These are phyloP conservation scores for Anaeramoeba ignava DNA, from an alignment of 78 protist species.

Conservation along the genomic window DNA sequence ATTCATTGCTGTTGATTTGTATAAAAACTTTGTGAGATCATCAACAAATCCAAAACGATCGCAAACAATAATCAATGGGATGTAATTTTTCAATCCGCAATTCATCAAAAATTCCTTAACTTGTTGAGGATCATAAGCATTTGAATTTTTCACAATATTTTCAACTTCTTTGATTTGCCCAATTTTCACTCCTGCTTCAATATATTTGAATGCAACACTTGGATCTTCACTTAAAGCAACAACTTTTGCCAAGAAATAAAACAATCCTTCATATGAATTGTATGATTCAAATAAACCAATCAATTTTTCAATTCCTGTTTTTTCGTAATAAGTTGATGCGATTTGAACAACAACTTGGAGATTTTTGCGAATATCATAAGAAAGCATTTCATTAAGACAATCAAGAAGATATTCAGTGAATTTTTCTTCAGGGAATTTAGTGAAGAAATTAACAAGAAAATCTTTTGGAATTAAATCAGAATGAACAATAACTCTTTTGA, in stretches of 20 bases:
- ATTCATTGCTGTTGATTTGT: conserved; percentile 45
- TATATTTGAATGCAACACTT: conserved; percentile 91
- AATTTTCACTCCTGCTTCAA: conserved; percentile 86
- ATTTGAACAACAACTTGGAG: conserved; percentile 72
- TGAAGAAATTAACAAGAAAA: conserved; percentile 42
- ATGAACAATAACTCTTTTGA: conserved; percentile 77
- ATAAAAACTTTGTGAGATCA: conserved; percentile 82
- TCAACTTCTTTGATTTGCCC: conserved; percentile 87
- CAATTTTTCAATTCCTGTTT: conserved; percentile 51
- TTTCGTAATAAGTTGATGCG: conserved; percentile 77
- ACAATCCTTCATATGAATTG: conserved; percentile 30
- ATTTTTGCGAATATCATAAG: conserved; percentile 63
- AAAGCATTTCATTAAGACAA: conserved; percentile 70
- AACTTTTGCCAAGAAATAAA: conserved; percentile 46
- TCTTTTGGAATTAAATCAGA: conserved; percentile 50
- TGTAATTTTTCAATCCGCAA: conserved; percentile 75
- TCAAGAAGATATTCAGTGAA: conserved; percentile 65
- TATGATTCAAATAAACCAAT: conserved; percentile 78
- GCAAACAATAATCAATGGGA: conserved; percentile 95
- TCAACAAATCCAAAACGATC: conserved; percentile 86
- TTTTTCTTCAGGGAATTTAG: conserved; percentile 70
- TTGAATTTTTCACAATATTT: conserved; percentile 83
- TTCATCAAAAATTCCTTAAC: conserved; percentile 90
- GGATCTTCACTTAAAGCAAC: conserved; percentile 60
- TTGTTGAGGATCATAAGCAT: conserved; percentile 64